Percentiles rank a stretch among this genome's conserved stretches.
Evolutionary conservation across 2,329 filamentous ascomycete species (phyloP).

Genomic region (Periconia sp.): DNA sequence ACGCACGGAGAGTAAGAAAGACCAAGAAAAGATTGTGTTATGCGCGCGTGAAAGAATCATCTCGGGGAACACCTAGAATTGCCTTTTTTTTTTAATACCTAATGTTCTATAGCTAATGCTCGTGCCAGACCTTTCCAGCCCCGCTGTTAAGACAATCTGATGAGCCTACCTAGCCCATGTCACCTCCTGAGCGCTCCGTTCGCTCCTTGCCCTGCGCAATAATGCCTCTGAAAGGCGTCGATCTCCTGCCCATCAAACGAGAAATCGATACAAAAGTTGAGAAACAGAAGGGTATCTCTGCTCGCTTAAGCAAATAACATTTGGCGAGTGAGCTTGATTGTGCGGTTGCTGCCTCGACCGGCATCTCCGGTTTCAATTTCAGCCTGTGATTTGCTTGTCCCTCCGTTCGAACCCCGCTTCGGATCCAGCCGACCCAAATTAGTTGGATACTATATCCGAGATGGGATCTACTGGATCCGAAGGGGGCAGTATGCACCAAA

Average conservation of each 20-base stretch:
- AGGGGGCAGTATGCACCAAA: slow-evolving; percentile 13
- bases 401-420: slow-evolving; percentile 20
- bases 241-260: slow-evolving; percentile 16
- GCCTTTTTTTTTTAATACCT: slow-evolving; percentile 25
- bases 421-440: slow-evolving; percentile 37
- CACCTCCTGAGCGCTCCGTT: slow-evolving; percentile 18
- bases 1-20: slow-evolving; percentile 23
- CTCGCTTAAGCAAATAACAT: slow-evolving; percentile 42
- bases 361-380: slow-evolving; percentile 41
- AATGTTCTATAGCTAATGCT: slow-evolving; percentile 45
- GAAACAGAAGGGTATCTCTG: slow-evolving; percentile 45
- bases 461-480: slow-evolving; percentile 22
- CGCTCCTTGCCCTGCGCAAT: slow-evolving; percentile 20
- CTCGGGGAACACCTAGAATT: slow-evolving; percentile 25
- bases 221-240: slow-evolving; percentile 19
- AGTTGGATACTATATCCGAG: slow-evolving; percentile 37
- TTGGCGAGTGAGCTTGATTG: slow-evolving; percentile 41
- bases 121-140: slow-evolving; percentile 35
- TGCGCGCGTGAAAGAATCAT: slow-evolving; percentile 7
- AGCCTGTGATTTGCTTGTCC: slow-evolving; percentile 36
- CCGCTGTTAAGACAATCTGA: slow-evolving; percentile 41
- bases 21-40: no score
- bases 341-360: slow-evolving; percentile 23
- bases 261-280: slow-evolving; percentile 18
- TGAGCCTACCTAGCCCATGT: slow-evolving; percentile 27